Evolutionary conservation across 805 yeast species (phyloP).

Genomic region (Candida chilensis): DNA sequence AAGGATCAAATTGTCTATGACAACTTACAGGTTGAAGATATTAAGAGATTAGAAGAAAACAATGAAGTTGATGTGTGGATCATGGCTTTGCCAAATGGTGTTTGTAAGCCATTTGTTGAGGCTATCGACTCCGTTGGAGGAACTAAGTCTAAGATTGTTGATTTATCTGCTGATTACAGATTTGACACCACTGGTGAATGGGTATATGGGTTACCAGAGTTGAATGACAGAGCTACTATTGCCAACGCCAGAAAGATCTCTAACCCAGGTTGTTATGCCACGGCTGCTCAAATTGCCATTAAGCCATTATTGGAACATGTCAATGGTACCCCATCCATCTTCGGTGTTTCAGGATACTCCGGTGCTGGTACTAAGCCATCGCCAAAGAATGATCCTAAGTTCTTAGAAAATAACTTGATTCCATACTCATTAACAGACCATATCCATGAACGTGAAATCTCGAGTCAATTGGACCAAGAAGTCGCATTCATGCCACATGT

Average conservation of each 20-base stretch:
- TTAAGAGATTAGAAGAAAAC: constrained; percentile 64
- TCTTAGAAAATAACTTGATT: constrained; percentile 73
- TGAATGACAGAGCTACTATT: constrained; percentile 59
- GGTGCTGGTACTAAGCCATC: constrained; percentile 99
- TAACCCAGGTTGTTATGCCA: constrained; percentile 99
- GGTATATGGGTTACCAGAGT: constrained; percentile 94
- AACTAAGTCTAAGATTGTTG: constrained; percentile 77
- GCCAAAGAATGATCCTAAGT: constrained; percentile 80
- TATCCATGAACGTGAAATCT: constrained; percentile 91
- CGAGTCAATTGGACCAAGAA: constrained; percentile 63
- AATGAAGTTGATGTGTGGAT: constrained; percentile 93
- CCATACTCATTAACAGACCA: constrained; percentile 97
- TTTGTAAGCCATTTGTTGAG: constrained; percentile 80
- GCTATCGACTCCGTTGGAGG: constrained; percentile 51
- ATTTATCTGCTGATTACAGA: constrained; percentile 92
- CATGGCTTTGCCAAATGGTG: constrained; percentile 98
- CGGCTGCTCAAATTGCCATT: constrained; percentile 91
- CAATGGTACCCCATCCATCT: constrained; percentile 70
- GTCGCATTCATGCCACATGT: constrained; percentile 96
- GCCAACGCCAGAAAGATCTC: constrained; percentile 74
- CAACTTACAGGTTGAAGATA: constrained; percentile 82
- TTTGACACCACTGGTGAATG: constrained; percentile 85
- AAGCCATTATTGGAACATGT: constrained; percentile 72
- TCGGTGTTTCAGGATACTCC: constrained; percentile 97
- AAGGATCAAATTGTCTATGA: constrained; percentile 75